A percentile compares a stretch with the other conserved stretches of the same genome.
Evolutionary conservation across 1,284 basidiomycete genomes (phyloP).

Genomic region (Malassezia psittaci): DNA sequence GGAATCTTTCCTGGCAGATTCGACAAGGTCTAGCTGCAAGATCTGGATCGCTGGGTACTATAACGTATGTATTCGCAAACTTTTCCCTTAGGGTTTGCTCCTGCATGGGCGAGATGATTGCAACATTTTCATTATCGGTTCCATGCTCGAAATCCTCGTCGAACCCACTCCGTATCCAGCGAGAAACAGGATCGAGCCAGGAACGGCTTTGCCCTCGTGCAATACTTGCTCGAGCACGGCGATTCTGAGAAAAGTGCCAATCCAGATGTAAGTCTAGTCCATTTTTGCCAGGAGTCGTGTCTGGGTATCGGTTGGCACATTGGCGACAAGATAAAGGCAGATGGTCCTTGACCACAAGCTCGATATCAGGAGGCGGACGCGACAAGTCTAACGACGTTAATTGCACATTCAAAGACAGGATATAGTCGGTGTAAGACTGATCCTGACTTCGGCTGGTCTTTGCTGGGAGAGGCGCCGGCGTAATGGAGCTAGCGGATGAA

Average conservation of each 20-base stretch:
- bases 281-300: conserved; percentile 62
- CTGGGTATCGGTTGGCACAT: conserved; percentile 77
- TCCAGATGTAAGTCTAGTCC: conserved; percentile 81
- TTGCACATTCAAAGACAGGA: conserved; percentile 61
- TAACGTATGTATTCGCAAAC: conserved; percentile 53
- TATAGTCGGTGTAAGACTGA: conserved; percentile 58
- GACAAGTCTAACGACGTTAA: conserved; percentile 64
- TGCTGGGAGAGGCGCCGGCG: conserved; percentile 3
- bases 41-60: conserved; percentile 64
- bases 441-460: conserved; percentile 33
- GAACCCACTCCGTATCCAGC: conserved; percentile 48
- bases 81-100: conserved; percentile 60
- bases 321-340: conserved; percentile 80
- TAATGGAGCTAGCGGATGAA: neutral
- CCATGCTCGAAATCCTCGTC: conserved; percentile 20
- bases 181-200: conserved; percentile 78
- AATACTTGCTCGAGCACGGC: conserved; percentile 69
- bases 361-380: conserved; percentile 55
- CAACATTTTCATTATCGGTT: conserved; percentile 51
- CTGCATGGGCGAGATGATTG: conserved; percentile 53
- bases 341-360: conserved; percentile 48
- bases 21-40: conserved; percentile 80
- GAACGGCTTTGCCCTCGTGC: conserved; percentile 79
- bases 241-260: conserved; percentile 91
- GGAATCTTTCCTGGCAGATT: conserved; percentile 89